Evolutionary conservation across 2,329 filamentous ascomycete species (phyloP).

Genomic region (Aspergillus fumigatus): DNA sequence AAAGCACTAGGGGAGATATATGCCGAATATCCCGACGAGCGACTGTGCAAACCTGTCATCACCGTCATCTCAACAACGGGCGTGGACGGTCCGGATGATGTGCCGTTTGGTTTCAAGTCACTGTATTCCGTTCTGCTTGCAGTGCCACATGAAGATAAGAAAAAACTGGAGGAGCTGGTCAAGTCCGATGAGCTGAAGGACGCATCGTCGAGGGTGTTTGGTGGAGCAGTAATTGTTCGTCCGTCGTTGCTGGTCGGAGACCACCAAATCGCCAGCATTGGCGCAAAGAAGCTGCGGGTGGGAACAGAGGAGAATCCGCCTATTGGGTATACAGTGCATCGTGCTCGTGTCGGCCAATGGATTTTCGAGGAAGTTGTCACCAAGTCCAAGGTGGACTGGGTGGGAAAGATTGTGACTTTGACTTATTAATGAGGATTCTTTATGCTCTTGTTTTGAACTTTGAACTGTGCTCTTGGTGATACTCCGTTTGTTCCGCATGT

Average conservation of each 20-base stretch:
- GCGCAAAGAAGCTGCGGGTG: constrained; percentile 22
- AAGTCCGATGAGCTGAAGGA: neutral
- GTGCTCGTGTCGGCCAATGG: constrained; percentile 34
- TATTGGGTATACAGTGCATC: constrained; percentile 31
- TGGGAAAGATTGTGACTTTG: neutral
- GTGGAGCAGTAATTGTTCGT: constrained; percentile 23
- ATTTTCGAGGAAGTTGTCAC: constrained; percentile 16
- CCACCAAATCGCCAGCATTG: constrained; percentile 23
- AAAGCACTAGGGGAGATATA: neutral
- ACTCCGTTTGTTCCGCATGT: neutral
- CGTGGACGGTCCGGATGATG: constrained; percentile 11
- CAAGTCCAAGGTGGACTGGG: neutral
- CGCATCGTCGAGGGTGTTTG: neutral
- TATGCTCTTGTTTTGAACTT: neutral
- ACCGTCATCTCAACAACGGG: neutral
- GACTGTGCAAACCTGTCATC: neutral
- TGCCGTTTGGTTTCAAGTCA: neutral
- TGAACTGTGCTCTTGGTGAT: neutral
- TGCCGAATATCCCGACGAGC: neutral
- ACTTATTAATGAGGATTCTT: neutral
- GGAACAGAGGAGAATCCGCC: constrained; percentile 26
- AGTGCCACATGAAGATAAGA: neutral
- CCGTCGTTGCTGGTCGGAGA: constrained; percentile 33
- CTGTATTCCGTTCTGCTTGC: neutral
- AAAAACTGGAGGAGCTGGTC: neutral